phyloP scores from a whole-genome alignment of 2,329 filamentous ascomycete species.

The Zymoseptoria pseudotritici region DNA sequence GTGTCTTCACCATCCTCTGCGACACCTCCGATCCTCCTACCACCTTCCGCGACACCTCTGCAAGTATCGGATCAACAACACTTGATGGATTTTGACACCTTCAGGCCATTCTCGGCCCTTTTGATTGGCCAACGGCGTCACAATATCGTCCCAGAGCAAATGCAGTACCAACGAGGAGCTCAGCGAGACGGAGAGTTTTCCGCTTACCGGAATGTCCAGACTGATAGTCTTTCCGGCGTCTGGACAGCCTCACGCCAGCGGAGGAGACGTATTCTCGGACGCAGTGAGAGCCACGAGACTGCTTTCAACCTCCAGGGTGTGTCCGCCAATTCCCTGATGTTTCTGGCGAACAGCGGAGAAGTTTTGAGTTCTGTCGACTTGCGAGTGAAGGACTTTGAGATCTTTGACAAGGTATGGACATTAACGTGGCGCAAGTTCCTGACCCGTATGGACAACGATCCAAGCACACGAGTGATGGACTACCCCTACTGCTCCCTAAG shows the following conservation, averaged over 20 bases:
- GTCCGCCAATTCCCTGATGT: constrained; percentile 72
- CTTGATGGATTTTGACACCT: too few species aligned
- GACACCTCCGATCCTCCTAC: too few species aligned
- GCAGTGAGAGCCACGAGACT: constrained; percentile 90
- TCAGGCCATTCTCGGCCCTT: too few species aligned
- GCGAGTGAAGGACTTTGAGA: constrained; percentile 72
- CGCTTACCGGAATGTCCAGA: constrained; percentile 57
- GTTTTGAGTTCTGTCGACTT: constrained; percentile 89
- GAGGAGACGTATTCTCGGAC: constrained; percentile 59
- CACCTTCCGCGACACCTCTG: too few species aligned
- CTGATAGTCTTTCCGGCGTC: constrained; percentile 44
- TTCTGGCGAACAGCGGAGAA: constrained; percentile 68
- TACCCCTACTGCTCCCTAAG: too few species aligned
- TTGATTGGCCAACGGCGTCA: too few species aligned
- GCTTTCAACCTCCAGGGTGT: constrained; percentile 86
- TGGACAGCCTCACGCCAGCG: constrained; percentile 21
- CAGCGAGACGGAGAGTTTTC: constrained; percentile 85
- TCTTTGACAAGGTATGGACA: constrained; percentile 88
- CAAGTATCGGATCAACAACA: too few species aligned
- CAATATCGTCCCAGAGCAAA: too few species aligned
- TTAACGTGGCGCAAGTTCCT: constrained; percentile 99
- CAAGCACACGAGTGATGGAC: constrained; percentile 66
- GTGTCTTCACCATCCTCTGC: too few species aligned
- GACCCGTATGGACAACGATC: constrained; percentile 81
- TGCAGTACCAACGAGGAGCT: constrained; percentile 75